Percentiles rank a stretch among this genome's conserved stretches.
Conservation (phyloP, 257 asterid species). For the Solanum gandarillasii region DNA sequence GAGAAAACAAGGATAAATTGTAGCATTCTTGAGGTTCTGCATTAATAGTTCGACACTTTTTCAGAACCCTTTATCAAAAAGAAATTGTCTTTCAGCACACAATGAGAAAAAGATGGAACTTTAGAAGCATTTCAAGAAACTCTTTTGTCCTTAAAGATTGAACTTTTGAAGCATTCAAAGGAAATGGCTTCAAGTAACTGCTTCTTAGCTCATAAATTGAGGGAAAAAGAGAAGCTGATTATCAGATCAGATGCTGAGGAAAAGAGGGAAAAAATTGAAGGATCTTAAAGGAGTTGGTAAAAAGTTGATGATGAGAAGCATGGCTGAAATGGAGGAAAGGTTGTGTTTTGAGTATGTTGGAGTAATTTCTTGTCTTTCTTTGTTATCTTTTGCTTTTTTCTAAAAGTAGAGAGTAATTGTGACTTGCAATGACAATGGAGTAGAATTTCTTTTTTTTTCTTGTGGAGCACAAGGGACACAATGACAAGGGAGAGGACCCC, state of each 20-base stretch:
- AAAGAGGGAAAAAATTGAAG: neutral
- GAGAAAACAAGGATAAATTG: neutral
- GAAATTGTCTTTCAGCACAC: neutral
- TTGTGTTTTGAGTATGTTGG: neutral
- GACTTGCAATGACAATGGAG: neutral
- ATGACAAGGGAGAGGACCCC: neutral
- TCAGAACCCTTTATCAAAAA: neutral
- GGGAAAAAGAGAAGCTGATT: neutral
- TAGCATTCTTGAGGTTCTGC: neutral
- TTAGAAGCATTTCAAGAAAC: neutral
- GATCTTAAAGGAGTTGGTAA: neutral
- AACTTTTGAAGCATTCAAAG: neutral
- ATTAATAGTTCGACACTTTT: neutral
- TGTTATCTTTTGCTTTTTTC: neutral
- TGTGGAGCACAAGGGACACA: neutral
- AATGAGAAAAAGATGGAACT: neutral
- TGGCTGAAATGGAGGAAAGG: neutral
- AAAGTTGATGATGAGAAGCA: neutral
- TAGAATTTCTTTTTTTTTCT: neutral
- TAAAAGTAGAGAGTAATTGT: neutral
- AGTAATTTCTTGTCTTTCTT: neutral
- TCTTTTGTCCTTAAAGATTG: neutral
- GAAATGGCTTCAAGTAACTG: neutral
- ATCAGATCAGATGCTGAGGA: neutral
- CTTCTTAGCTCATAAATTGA: neutral